Percentiles rank a stretch among this genome's conserved stretches.
Conservation (phyloP, 2,329 filamentous ascomycete species). For the Phialophora tarda region DNA sequence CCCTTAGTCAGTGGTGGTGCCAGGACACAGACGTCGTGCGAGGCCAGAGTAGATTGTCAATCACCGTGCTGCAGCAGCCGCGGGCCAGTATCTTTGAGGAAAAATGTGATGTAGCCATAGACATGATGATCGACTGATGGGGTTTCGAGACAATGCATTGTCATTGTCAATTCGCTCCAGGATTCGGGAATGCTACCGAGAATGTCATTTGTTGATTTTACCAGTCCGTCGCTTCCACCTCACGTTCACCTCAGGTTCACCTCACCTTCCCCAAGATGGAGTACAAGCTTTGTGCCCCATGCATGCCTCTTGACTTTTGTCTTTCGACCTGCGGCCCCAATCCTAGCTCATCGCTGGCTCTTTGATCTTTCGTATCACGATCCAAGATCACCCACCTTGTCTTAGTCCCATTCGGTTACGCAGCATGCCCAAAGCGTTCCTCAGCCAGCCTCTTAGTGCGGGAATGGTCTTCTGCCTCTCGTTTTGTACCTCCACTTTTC, state of each 20-base stretch:
- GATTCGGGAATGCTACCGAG: background rate
- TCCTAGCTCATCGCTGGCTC: conserved; percentile 4
- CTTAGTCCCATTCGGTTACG: conserved; percentile 18
- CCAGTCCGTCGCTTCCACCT: conserved; percentile 8
- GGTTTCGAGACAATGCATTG: background rate
- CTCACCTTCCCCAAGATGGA: background rate
- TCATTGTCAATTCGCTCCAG: background rate
- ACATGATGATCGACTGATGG: background rate
- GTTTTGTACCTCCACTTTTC: conserved; percentile 4
- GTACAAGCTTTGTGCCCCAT: background rate
- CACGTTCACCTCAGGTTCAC: background rate
- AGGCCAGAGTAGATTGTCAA: background rate
- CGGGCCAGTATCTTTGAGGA: background rate
- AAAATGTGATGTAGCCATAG: background rate
- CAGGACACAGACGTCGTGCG: background rate
- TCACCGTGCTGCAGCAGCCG: background rate
- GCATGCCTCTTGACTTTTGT: background rate
- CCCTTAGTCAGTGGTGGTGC: background rate
- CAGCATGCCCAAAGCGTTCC: conserved; percentile 5
- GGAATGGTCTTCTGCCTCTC: conserved; percentile 1
- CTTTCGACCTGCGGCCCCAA: background rate
- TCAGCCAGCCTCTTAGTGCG: background rate
- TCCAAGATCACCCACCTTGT: conserved; percentile 10
- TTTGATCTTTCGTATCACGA: conserved; percentile 21
- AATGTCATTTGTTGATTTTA: background rate